Evolutionary conservation across 192 early-diverging fungal species (phyloP).

Genomic region (Rhizophagus prolifer): DNA sequence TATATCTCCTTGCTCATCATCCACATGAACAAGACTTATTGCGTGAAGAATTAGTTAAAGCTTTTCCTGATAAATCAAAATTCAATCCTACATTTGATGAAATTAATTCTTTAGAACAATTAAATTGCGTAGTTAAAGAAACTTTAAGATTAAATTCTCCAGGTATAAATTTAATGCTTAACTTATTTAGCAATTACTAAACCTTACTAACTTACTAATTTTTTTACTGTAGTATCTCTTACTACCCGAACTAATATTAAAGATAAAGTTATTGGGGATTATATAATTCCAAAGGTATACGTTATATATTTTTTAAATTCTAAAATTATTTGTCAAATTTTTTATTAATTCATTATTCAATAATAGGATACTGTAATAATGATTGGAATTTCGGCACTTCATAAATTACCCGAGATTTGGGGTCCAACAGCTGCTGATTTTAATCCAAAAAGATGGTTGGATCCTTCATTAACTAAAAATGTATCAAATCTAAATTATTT

Average conservation of each 20-base stretch:
- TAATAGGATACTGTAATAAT: too few relatives aligned
- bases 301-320: too few relatives aligned
- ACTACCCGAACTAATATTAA: slow-evolving; percentile 37
- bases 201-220: too few relatives aligned
- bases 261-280: slow-evolving; percentile 40
- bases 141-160: slow-evolving; percentile 50
- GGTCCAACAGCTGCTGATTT: slow-evolving; percentile 40
- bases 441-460: slow-evolving; percentile 53
- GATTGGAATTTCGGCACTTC: too few relatives aligned
- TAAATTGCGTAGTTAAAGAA: slow-evolving; percentile 56
- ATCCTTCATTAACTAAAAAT: slow-evolving; percentile 32
- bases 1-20: slow-evolving; percentile 51
- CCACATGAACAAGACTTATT: slow-evolving; percentile 44
- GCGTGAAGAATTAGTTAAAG: slow-evolving; percentile 46
- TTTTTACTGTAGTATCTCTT: slow-evolving; percentile 34
- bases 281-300: slow-evolving; percentile 49
- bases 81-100: slow-evolving; percentile 42
- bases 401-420: too few relatives aligned
- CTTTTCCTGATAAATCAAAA: slow-evolving; percentile 44
- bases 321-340: too few relatives aligned
- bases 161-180: neutral
- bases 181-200: too few relatives aligned
- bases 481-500: slow-evolving; percentile 33
- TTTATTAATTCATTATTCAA: too few relatives aligned
- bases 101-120: slow-evolving; percentile 46